Base-by-base conservation (phyloP, 257 asterid genomes). In the Solanum tarapatanum region DNA sequence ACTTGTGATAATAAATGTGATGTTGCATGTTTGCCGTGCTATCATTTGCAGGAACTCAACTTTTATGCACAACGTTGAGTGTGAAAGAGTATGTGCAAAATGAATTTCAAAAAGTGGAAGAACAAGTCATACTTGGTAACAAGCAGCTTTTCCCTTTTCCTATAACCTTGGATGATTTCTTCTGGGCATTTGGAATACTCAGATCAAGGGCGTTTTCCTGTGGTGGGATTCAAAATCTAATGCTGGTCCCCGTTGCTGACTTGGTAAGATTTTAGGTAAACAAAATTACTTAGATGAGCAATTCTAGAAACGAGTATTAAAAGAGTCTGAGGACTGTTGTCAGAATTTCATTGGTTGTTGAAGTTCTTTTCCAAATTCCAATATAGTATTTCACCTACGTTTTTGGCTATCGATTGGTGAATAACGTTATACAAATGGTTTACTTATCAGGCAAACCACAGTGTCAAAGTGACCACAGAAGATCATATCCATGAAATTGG, bases 111-210 rank as follows among this genome's bases (percentile, higher is more conserved):
- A 94, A 92, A 91, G 91, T 96, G 77, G 94, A 93, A 90, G 92
- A 93, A 73, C 96, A 97, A 89, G 88, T 96, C 88, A 92, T 97
- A 88, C 94, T 93, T 69, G 94, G 96, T 60, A 97, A 96, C 93
- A 92, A 93, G 93, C 80, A 91, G 90, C 94, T 97, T 39, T 97
- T 97, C 92, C 98, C 98, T 48, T 93, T 88, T 83, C 80, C 96
- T 33, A 69, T 95, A 79, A 93, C 99, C 69, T 26, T 91, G 92
- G 97, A 97, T 74, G 98, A 95, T 90, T 97, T 97, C 94, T 91
- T 94, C 43, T 97, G 99, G 99, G 99, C 97, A 89, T 97, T 95
- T 91, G 99, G 98, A 62, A 93, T 97, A 58, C 97, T 97, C 80
- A 93, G 99, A 93, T 95, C 99, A 48, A 94, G 98, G 91, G 98